Evolutionary conservation across 257 asterid genomes (phyloP).

Genomic region (Solanum rostratum): DNA sequence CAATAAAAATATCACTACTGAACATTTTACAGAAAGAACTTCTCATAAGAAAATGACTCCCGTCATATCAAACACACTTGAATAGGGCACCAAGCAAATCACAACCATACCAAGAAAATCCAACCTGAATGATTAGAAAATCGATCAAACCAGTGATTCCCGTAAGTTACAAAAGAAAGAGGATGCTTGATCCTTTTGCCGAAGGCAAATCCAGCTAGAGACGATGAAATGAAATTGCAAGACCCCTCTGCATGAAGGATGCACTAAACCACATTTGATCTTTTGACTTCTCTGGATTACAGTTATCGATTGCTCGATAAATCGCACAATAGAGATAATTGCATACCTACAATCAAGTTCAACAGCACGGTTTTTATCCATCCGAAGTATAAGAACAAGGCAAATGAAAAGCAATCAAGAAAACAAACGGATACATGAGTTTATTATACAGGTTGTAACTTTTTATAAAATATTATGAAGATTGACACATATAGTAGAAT

Average conservation of each 20-base stretch:
- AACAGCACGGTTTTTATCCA: not conserved
- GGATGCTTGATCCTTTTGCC: not conserved
- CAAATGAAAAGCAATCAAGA: not conserved
- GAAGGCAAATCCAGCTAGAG: not conserved
- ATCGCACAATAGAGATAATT: not conserved
- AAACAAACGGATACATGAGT: not conserved
- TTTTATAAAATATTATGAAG: not conserved
- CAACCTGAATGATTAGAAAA: not conserved
- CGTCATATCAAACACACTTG: not conserved
- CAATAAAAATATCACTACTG: not conserved
- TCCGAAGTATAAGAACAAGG: not conserved
- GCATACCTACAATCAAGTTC: not conserved
- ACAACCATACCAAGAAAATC: not conserved
- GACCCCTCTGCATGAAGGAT: not conserved
- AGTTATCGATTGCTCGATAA: not conserved
- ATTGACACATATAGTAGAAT: not conserved
- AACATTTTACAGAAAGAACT: not conserved
- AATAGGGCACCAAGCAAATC: not conserved
- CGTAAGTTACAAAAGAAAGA: not conserved
- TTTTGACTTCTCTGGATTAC: not conserved
- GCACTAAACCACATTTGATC: not conserved
- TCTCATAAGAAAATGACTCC: not conserved
- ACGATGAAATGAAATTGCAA: not conserved
- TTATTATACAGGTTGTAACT: not conserved
- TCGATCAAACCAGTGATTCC: not conserved